Conservation (phyloP, 257 asterid genomes). For the Solanum neorickii region DNA sequence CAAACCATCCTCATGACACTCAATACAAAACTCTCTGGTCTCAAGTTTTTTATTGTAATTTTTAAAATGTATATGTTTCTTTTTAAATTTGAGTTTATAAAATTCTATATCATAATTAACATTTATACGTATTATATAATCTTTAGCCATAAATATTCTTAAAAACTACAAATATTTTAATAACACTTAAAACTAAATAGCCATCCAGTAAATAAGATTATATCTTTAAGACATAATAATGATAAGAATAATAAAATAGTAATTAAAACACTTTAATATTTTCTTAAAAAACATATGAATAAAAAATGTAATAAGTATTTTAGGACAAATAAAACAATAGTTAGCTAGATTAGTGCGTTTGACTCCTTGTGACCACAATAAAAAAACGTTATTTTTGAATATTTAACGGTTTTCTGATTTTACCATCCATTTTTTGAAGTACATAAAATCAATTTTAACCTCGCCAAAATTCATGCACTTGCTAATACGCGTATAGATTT, state of each 20-base stretch:
- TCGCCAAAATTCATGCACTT: not conserved
- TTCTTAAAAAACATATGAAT: not conserved
- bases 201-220: not conserved
- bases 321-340: not conserved
- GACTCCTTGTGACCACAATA: not conserved
- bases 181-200: too few relatives aligned
- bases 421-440: not conserved
- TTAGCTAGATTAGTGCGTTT: not conserved
- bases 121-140: too few relatives aligned
- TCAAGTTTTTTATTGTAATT: not conserved
- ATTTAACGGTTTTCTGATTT: not conserved
- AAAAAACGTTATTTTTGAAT: not conserved
- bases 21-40: not conserved
- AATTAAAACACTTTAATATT: not conserved
- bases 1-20: not conserved
- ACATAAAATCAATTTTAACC: not conserved
- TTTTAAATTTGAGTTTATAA: too few relatives aligned
- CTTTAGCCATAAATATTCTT: not conserved
- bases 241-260: not conserved
- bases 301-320: not conserved
- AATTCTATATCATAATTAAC: too few relatives aligned
- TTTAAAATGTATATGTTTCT: too few relatives aligned
- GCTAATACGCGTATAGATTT: not conserved
- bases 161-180: not conserved
- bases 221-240: too few relatives aligned